Percentiles rank a stretch among this genome's conserved stretches.
These are phyloP conservation scores for Mangifera indica DNA, from an alignment of 345 rosid species.

Conservation along the genomic window DNA sequence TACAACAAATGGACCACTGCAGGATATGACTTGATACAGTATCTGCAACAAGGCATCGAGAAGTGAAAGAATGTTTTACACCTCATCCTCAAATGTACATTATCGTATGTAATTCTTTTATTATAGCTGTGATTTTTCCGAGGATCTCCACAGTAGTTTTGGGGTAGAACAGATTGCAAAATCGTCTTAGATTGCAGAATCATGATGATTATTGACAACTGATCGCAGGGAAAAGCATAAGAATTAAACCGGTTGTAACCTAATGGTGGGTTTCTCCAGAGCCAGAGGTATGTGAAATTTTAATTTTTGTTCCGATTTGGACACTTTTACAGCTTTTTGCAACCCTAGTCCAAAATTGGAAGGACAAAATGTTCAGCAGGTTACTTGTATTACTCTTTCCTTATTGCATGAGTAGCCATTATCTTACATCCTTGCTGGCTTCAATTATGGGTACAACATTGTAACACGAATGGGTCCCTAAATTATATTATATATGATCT, in stretches of 20 bases:
- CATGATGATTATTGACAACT: too few relatives aligned
- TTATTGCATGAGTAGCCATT: too few relatives aligned
- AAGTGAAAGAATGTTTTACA: conserved; percentile 37
- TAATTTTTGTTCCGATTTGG: neutral
- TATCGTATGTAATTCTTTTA: conserved; percentile 26
- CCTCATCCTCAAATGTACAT: conserved; percentile 30
- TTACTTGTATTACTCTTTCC: too few relatives aligned
- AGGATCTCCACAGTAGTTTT: conserved; percentile 23
- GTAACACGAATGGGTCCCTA: neutral
- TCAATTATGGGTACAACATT: neutral
- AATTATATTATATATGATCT: too few relatives aligned
- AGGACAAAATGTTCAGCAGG: neutral
- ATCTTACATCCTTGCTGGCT: neutral
- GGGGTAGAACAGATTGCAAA: neutral
- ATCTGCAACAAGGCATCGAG: conserved; percentile 95
- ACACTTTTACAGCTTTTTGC: neutral
- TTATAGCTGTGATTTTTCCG: conserved; percentile 19
- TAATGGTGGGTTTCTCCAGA: conserved; percentile 23
- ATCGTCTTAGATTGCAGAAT: too few relatives aligned
- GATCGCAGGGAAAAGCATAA: too few relatives aligned
- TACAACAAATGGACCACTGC: conserved; percentile 97
- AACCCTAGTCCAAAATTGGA: neutral
- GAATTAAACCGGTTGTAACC: conserved; percentile 18
- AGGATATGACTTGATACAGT: conserved; percentile 92
- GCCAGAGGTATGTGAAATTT: conserved; percentile 25